phyloP scores from a whole-genome alignment of 345 rosid species.

The Conringia planisiliqua region DNA sequence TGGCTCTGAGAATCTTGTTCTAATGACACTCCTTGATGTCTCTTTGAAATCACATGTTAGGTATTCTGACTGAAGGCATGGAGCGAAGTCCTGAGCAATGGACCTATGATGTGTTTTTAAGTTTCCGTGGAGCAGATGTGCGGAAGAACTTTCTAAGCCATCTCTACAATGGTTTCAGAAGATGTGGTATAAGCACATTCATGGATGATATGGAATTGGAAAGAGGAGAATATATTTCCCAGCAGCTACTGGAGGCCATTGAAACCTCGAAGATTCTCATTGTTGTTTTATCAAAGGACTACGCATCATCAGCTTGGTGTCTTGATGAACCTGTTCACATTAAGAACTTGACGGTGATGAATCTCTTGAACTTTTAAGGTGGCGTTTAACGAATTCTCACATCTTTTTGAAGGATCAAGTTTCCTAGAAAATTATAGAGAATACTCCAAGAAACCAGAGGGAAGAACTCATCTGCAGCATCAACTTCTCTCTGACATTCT shows the following conservation, averaged over 20 bases:
- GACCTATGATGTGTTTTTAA: constrained; percentile 19
- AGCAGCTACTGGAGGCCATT: too few relatives aligned
- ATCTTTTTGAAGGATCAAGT: constrained; percentile 10
- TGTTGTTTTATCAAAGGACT: too few relatives aligned
- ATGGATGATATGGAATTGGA: not conserved
- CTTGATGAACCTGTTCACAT: constrained; percentile 16
- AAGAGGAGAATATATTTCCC: too few relatives aligned
- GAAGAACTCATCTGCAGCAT: too few relatives aligned
- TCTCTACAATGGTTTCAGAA: not conserved
- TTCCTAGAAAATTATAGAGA: constrained; percentile 32
- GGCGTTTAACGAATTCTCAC: constrained; percentile 23
- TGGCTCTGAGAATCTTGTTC: too few relatives aligned
- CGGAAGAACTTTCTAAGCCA: constrained; percentile 7
- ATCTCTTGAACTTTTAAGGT: too few relatives aligned
- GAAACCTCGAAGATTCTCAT: too few relatives aligned
- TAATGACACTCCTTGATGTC: too few relatives aligned
- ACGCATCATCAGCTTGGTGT: constrained; percentile 14
- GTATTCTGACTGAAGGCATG: not conserved
- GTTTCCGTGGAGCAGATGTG: constrained; percentile 16
- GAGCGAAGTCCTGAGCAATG: not conserved
- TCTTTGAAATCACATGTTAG: not conserved
- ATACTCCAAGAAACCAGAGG: not conserved
- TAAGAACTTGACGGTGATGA: too few relatives aligned
- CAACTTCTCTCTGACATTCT: too few relatives aligned
- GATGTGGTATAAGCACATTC: not conserved